These are phyloP conservation scores for Ganoderma sp. DNA, from an alignment of 1,284 basidiomycete genomes.

Conservation along the genomic window DNA sequence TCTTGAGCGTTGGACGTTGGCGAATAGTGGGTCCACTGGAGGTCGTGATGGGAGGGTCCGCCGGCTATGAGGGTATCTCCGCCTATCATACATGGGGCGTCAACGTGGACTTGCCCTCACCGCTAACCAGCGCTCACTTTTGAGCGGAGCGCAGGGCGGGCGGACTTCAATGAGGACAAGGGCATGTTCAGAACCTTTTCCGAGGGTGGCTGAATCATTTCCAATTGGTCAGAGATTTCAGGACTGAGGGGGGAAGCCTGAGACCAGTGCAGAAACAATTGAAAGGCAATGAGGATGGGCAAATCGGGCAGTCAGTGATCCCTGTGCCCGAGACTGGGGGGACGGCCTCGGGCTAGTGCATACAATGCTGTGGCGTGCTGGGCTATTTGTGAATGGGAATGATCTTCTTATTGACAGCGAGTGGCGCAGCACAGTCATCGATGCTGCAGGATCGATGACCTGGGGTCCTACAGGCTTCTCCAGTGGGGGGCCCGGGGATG, in stretches of 20 bases:
- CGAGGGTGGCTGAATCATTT: neutral
- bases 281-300: neutral
- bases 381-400: neutral
- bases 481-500: neutral
- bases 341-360: neutral
- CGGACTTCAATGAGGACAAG: neutral
- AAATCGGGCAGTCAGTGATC: neutral
- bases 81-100: constrained; percentile 10
- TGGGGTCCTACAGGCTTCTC: neutral
- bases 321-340: neutral
- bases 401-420: neutral
- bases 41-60: neutral
- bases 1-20: neutral
- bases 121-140: neutral
- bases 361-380: neutral
- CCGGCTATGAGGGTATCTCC: constrained; percentile 11
- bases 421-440: constrained; percentile 3
- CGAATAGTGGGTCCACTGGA: constrained; percentile 5
- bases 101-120: neutral
- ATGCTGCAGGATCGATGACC: constrained; percentile 5
- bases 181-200: neutral
- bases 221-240: neutral
- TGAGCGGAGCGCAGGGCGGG: neutral
- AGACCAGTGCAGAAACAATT: neutral
- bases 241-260: neutral